phyloP scores from a whole-genome alignment of 495 filamentous ascomycete species.

The Neurospora terricola region DNA sequence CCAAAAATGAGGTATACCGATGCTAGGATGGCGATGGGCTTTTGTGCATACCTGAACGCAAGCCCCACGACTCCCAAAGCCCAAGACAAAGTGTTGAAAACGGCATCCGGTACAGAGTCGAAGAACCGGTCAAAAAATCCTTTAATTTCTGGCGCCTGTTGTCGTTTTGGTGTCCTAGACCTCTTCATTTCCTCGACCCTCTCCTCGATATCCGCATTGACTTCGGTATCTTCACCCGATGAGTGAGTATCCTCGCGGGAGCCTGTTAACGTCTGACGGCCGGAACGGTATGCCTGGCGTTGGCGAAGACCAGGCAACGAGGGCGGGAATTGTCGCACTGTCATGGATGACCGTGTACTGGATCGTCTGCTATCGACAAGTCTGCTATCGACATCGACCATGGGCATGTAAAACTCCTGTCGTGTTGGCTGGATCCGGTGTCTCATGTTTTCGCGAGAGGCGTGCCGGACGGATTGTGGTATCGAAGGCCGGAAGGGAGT shows the following conservation, averaged over 20 bases:
- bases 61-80: slow-evolving; percentile 35
- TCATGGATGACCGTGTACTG: slow-evolving; percentile 14
- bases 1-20: slow-evolving; percentile 43
- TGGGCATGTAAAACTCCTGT: slow-evolving; percentile 33
- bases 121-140: slow-evolving; percentile 4
- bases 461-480: slow-evolving; percentile 26
- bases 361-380: slow-evolving; percentile 10
- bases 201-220: neutral
- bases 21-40: slow-evolving; percentile 43
- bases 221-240: neutral
- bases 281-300: slow-evolving; percentile 11
- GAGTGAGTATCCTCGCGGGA: neutral
- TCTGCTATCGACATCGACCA: slow-evolving; percentile 20
- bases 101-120: slow-evolving; percentile 16
- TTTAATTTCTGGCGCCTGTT: neutral
- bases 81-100: slow-evolving; percentile 33
- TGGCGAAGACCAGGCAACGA: slow-evolving; percentile 14
- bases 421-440: slow-evolving; percentile 19
- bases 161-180: neutral
- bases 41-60: slow-evolving; percentile 41
- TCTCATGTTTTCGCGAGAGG: slow-evolving; percentile 22
- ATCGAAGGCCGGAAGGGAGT: slow-evolving; percentile 36
- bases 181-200: neutral
- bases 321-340: slow-evolving; percentile 9
- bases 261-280: neutral